Conservation (phyloP, 495 filamentous ascomycete genomes). For the Saxispiralis lemnorum region DNA sequence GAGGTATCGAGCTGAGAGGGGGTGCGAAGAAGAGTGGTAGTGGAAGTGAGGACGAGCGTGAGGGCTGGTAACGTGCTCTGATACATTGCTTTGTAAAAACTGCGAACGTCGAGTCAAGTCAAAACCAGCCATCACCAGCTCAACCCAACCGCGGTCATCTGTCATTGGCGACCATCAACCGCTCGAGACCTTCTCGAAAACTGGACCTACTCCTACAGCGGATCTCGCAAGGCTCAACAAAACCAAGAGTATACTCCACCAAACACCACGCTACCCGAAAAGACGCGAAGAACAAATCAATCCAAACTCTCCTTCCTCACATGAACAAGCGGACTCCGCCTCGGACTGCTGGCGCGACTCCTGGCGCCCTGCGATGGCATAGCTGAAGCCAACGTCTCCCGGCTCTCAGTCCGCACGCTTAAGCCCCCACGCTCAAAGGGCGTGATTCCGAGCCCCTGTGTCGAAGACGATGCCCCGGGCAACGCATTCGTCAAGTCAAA, state of each 20-base stretch:
- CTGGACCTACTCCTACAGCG: too few relatives aligned
- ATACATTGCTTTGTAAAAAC: too few relatives aligned
- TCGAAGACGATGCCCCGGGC: conserved; percentile 15
- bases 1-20: too few relatives aligned
- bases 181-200: too few relatives aligned
- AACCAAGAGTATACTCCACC: not conserved
- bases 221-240: too few relatives aligned
- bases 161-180: too few relatives aligned
- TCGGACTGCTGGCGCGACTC: conserved; percentile 46
- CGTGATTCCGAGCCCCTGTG: conserved; percentile 26
- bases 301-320: conserved; percentile 27
- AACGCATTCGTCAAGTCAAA: conserved; percentile 25
- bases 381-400: conserved; percentile 42
- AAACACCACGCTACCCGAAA: conserved; percentile 9
- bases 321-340: conserved; percentile 47
- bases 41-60: too few relatives aligned
- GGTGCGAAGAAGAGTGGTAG: too few relatives aligned
- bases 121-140: too few relatives aligned
- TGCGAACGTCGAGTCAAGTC: too few relatives aligned
- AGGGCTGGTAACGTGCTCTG: too few relatives aligned
- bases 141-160: too few relatives aligned
- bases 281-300: conserved; percentile 7
- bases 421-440: conserved; percentile 56
- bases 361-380: conserved; percentile 31
- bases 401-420: conserved; percentile 61